Percentiles rank a stretch among this genome's conserved stretches.
These are phyloP conservation scores for Penicillium nordicum DNA, from an alignment of 2,329 filamentous ascomycete genomes.

Conservation along the genomic window DNA sequence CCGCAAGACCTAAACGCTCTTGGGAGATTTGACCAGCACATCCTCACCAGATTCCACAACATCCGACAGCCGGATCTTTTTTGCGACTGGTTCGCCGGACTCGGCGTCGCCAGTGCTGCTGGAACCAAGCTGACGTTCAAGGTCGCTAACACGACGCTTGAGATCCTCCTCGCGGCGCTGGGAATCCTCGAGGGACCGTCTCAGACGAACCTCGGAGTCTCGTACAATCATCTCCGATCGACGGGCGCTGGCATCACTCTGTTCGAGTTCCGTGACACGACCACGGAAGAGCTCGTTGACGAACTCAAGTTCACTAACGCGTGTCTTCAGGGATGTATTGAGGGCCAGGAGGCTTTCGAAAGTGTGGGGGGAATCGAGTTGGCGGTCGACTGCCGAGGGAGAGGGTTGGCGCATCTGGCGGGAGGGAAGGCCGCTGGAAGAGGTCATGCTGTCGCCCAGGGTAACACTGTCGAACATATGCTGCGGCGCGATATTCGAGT, in stretches of 20 bases:
- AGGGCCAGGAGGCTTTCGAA: slow-evolving; percentile 76
- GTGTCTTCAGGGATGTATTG: slow-evolving; percentile 87
- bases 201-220: slow-evolving; percentile 55
- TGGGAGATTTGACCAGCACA: slow-evolving; percentile 35
- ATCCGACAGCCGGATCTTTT: slow-evolving; percentile 57
- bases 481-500: slow-evolving; percentile 66
- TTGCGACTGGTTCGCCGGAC: slow-evolving; percentile 48
- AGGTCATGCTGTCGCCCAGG: slow-evolving; percentile 67
- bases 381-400: slow-evolving; percentile 59
- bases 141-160: slow-evolving; percentile 76
- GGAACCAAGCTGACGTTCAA: slow-evolving; percentile 56
- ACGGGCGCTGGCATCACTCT: slow-evolving; percentile 67
- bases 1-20: slow-evolving; percentile 25
- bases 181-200: slow-evolving; percentile 68
- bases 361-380: slow-evolving; percentile 68
- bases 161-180: slow-evolving; percentile 76
- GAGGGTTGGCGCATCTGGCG: slow-evolving; percentile 57
- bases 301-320: slow-evolving; percentile 90
- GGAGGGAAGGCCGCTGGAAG: slow-evolving; percentile 47
- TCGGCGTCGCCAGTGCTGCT: slow-evolving; percentile 20
- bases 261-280: slow-evolving; percentile 71
- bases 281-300: slow-evolving; percentile 83
- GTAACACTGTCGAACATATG: slow-evolving; percentile 72
- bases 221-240: slow-evolving; percentile 55
- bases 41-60: slow-evolving; percentile 45